phyloP scores from a whole-genome alignment of 1,284 basidiomycete species.

The Apiotrichum akiyoshidainum region DNA sequence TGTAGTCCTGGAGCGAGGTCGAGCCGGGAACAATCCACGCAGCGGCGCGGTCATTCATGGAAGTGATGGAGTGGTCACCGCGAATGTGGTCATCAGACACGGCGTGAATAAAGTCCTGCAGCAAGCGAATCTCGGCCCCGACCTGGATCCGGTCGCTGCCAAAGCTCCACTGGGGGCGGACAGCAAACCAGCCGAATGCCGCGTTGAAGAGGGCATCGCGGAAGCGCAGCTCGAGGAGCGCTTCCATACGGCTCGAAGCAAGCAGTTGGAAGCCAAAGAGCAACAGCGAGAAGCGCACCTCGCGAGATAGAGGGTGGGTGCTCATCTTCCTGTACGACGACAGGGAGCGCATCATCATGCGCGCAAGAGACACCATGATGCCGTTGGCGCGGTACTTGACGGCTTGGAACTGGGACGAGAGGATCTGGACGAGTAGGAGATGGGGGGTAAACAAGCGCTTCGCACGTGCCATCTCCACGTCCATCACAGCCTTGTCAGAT shows the following conservation, averaged over 20 bases:
- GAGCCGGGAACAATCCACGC: constrained; percentile 51
- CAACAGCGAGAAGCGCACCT: constrained; percentile 82
- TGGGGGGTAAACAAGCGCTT: constrained; percentile 77
- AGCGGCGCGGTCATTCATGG: constrained; percentile 58
- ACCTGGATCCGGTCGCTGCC: constrained; percentile 88
- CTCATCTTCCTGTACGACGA: constrained; percentile 67
- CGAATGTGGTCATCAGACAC: constrained; percentile 71
- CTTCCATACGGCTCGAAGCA: constrained; percentile 81
- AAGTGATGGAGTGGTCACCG: constrained; percentile 65
- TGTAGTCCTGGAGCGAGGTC: constrained; percentile 57
- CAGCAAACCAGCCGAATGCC: constrained; percentile 90
- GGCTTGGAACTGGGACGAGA: constrained; percentile 91
- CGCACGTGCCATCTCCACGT: constrained; percentile 67
- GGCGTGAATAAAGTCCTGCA: constrained; percentile 77
- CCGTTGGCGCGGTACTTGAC: constrained; percentile 81
- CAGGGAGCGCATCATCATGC: constrained; percentile 75
- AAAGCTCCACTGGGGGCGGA: constrained; percentile 90
- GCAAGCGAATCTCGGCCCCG: constrained; percentile 78
- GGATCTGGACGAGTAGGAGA: constrained; percentile 75
- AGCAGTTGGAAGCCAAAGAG: constrained; percentile 91
- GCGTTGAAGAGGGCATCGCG: constrained; percentile 73
- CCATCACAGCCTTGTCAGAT: constrained; percentile 80
- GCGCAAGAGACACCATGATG: constrained; percentile 80
- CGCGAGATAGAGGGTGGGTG: constrained; percentile 86
- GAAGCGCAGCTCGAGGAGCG: constrained; percentile 72